Percentiles rank a stretch among this genome's conserved stretches.
phyloP scores from a whole-genome alignment of 306 rosid genomes.

The Sesbania bispinosa region DNA sequence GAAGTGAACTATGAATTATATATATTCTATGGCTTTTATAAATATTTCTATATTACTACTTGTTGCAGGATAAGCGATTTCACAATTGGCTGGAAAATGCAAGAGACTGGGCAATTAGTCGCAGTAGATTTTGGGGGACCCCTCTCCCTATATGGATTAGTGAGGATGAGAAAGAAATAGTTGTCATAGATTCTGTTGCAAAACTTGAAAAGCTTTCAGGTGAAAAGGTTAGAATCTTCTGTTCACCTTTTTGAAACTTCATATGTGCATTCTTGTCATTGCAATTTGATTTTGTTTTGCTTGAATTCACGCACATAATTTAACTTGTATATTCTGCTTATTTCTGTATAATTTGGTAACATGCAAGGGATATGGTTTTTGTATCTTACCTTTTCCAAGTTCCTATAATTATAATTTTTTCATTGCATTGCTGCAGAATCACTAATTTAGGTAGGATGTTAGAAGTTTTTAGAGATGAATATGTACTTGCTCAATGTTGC shows the following conservation, averaged over 20 bases:
- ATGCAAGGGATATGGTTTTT: neutral
- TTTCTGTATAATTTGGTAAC: neutral
- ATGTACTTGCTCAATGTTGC: neutral
- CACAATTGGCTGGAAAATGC: conserved; percentile 99
- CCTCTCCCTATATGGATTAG: conserved; percentile 96
- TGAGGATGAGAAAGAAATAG: conserved; percentile 76
- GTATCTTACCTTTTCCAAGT: neutral
- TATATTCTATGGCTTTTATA: neutral
- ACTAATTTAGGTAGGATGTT: neutral
- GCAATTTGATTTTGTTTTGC: neutral
- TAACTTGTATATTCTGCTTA: neutral
- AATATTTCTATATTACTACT: conserved; percentile 6
- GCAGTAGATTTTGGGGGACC: conserved; percentile 99
- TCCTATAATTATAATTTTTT: neutral
- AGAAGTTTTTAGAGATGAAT: neutral
- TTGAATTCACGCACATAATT: conserved; percentile 5
- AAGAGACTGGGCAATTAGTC: conserved; percentile 98
- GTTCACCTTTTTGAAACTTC: neutral
- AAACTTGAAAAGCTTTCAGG: conserved; percentile 88
- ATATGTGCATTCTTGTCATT: neutral
- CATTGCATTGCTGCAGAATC: neutral
- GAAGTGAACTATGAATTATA: neutral
- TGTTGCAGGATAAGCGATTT: conserved; percentile 76
- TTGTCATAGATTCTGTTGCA: conserved; percentile 81
- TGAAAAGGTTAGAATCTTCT: conserved; percentile 55